Conservation (phyloP, 1,139 yeast species). For the Kodamaea arcana region DNA sequence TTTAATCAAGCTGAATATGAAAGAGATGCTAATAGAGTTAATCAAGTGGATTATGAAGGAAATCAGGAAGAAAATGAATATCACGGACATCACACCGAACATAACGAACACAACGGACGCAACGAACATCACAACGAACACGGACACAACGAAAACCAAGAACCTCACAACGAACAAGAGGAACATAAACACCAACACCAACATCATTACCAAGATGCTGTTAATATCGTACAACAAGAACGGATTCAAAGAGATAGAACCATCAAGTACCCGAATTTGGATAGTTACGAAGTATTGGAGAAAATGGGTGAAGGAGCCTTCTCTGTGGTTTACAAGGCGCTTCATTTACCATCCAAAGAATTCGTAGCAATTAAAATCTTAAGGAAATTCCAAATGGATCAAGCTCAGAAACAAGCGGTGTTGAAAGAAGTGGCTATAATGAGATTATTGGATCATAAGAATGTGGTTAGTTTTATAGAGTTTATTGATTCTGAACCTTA, state of each 20-base stretch:
- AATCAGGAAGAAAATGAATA: too few species aligned
- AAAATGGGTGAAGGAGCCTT: slow-evolving; percentile 83
- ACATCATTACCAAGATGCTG: not conserved
- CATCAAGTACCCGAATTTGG: slow-evolving; percentile 39
- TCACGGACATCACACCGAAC: too few species aligned
- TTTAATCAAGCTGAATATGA: not conserved
- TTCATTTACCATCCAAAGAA: slow-evolving; percentile 36
- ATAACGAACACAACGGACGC: too few species aligned
- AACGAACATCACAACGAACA: too few species aligned
- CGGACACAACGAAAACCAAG: too few species aligned
- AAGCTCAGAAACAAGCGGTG: slow-evolving; percentile 50
- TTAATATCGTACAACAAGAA: slow-evolving; percentile 51
- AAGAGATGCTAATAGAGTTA: not conserved
- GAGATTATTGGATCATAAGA: slow-evolving; percentile 50
- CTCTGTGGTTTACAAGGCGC: slow-evolving; percentile 79
- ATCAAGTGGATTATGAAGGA: too few species aligned
- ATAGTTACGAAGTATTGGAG: slow-evolving; percentile 43
- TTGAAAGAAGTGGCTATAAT: slow-evolving; percentile 57
- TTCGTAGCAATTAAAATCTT: slow-evolving; percentile 59
- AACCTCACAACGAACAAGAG: too few species aligned
- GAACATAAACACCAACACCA: too few species aligned
- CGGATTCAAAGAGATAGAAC: slow-evolving; percentile 34
- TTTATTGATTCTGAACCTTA: slow-evolving; percentile 46
- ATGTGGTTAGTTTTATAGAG: slow-evolving; percentile 45
- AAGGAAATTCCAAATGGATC: slow-evolving; percentile 53